Percentiles rank a stretch among this genome's conserved stretches.
Evolutionary conservation across 2,329 filamentous ascomycete genomes (phyloP).

Genomic region (Zymoseptoria brevis): DNA sequence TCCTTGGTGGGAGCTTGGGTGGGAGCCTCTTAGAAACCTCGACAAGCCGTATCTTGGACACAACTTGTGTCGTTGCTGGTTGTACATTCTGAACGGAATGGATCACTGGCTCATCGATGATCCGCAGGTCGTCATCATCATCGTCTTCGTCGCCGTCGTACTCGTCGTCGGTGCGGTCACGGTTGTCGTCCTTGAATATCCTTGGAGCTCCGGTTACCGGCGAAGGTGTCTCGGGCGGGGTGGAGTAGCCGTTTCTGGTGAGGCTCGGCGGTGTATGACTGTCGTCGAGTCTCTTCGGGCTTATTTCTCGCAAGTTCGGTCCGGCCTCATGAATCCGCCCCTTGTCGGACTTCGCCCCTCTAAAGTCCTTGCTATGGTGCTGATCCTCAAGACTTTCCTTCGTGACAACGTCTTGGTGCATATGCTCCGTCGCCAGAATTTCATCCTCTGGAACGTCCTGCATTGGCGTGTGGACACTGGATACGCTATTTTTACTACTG

Average conservation of each 20-base stretch:
- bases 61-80: constrained; percentile 31
- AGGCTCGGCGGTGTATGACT: constrained; percentile 2
- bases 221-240: constrained; percentile 27
- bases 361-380: background rate
- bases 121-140: constrained; percentile 45
- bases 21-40: constrained; percentile 75
- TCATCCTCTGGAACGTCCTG: constrained; percentile 24
- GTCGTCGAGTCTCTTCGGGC: constrained; percentile 3
- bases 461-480: constrained; percentile 16
- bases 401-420: constrained; percentile 3
- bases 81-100: constrained; percentile 63
- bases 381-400: background rate
- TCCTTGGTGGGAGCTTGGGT: constrained; percentile 70
- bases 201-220: background rate
- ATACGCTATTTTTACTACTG: constrained; percentile 19
- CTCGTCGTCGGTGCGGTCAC: constrained; percentile 31
- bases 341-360: background rate
- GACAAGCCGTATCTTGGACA: constrained; percentile 68
- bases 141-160: constrained; percentile 44
- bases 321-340: background rate
- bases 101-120: constrained; percentile 36
- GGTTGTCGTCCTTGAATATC: constrained; percentile 1
- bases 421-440: constrained; percentile 14
- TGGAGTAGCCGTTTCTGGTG: constrained; percentile 24
- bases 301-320: background rate